These are phyloP conservation scores for Leptoxyphium fumago DNA, from an alignment of 2,329 filamentous ascomycete species.

Conservation along the genomic window DNA sequence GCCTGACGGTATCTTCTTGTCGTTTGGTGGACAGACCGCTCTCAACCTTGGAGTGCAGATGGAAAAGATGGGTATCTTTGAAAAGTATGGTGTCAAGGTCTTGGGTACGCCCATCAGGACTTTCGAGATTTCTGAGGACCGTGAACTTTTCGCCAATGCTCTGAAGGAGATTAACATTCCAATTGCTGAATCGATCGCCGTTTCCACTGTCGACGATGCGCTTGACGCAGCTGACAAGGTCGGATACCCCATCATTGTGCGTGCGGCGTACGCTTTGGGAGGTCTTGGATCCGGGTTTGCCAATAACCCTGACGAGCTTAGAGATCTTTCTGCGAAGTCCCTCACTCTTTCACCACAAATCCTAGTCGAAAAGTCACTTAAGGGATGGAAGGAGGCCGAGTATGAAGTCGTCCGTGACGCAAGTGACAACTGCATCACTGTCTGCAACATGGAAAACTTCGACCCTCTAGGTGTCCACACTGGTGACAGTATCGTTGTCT, in stretches of 20 bases:
- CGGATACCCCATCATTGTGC: conserved; percentile 95
- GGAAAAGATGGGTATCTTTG: conserved; percentile 89
- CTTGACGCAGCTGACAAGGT: conserved; percentile 72
- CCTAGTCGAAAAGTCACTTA: conserved; percentile 93
- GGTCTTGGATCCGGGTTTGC: conserved; percentile 95
- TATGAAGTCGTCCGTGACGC: conserved; percentile 97
- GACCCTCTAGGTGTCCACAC: conserved; percentile 96
- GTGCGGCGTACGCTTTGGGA: conserved; percentile 89
- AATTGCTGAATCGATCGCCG: conserved; percentile 90
- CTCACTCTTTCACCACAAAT: conserved; percentile 92
- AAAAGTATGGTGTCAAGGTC: conserved; percentile 89
- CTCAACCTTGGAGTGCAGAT: conserved; percentile 95
- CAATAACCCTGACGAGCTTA: conserved; percentile 82
- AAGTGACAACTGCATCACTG: conserved; percentile 96
- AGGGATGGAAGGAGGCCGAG: conserved; percentile 99
- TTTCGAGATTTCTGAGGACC: conserved; percentile 85
- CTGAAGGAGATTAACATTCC: conserved; percentile 95
- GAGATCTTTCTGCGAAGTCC: conserved; percentile 82
- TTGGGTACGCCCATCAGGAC: conserved; percentile 91
- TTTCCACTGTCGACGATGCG: conserved; percentile 81
- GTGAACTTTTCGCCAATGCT: conserved; percentile 89
- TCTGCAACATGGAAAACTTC: conserved; percentile 99
- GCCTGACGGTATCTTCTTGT: conserved; percentile 93
- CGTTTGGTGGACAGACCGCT: conserved; percentile 93
- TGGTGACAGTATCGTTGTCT: conserved; percentile 96